Percentiles rank a stretch among this genome's conserved stretches.
Evolutionary conservation across 2,329 filamentous ascomycete genomes (phyloP).

Genomic region (Colletotrichum trifolii): DNA sequence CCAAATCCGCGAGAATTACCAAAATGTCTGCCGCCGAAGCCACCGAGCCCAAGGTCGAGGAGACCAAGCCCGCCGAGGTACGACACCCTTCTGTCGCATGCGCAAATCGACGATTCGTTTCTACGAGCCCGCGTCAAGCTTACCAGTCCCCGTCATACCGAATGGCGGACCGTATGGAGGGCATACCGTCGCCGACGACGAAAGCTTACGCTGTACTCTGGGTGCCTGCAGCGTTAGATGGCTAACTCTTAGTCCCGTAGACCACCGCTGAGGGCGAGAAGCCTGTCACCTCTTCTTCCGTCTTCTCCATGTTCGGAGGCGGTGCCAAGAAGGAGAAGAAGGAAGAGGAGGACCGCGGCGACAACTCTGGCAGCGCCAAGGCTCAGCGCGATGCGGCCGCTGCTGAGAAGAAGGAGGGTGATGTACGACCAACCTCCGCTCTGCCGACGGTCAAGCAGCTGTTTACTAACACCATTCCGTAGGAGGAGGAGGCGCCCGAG

Average conservation of each 20-base stretch:
- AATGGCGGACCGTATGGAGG: too few relatives aligned
- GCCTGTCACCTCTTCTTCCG: constrained; percentile 69
- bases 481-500: constrained; percentile 82
- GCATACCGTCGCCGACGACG: too few relatives aligned
- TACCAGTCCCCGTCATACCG: too few relatives aligned
- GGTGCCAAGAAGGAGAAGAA: constrained; percentile 98
- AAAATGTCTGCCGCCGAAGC: constrained; percentile 63
- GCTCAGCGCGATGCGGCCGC: constrained; percentile 75
- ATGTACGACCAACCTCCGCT: constrained; percentile 56
- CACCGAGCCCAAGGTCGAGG: constrained; percentile 66
- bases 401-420: constrained; percentile 59
- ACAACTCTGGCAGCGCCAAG: constrained; percentile 90
- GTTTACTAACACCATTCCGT: constrained; percentile 20
- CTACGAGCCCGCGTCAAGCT: too few relatives aligned
- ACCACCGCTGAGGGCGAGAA: constrained; percentile 44
- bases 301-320: constrained; percentile 99
- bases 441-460: background rate
- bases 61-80: constrained; percentile 50
- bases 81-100: constrained; percentile 24
- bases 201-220: background rate
- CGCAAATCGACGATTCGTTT: background rate
- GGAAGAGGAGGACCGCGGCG: constrained; percentile 83
- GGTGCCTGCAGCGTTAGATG: background rate
- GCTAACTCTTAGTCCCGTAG: constrained; percentile 14
- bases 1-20: constrained; percentile 22